Conservation (phyloP, 768 basidiomycete genomes). For the Albatrellus ellisii region DNA sequence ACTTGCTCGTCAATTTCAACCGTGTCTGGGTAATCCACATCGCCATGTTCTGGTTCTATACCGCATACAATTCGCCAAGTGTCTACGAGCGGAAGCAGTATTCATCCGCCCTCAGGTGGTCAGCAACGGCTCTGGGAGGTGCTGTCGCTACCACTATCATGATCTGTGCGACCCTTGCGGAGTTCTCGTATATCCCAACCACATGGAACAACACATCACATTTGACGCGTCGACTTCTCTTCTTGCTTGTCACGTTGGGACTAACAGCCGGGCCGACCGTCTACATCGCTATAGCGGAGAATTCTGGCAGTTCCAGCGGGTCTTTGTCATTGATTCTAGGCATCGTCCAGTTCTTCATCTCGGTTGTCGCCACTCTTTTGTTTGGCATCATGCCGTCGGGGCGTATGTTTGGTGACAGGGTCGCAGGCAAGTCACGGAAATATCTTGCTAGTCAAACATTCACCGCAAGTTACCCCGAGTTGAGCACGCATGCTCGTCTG, state of each 20-base stretch:
- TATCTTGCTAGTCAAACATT: slow-evolving; percentile 98
- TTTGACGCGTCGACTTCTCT: slow-evolving; percentile 80
- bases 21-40: slow-evolving; percentile 98
- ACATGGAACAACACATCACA: slow-evolving; percentile 99
- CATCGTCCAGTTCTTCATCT: slow-evolving; percentile 93
- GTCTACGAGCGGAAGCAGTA: slow-evolving; percentile 50
- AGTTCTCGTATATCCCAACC: slow-evolving; percentile 95
- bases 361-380: slow-evolving; percentile 71
- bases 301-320: slow-evolving; percentile 35
- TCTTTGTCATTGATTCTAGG: slow-evolving; percentile 82
- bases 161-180: slow-evolving; percentile 86
- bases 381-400: slow-evolving; percentile 93
- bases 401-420: slow-evolving; percentile 97
- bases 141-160: slow-evolving; percentile 94
- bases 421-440: slow-evolving; percentile 89
- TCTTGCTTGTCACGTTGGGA: slow-evolving; percentile 81
- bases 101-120: slow-evolving; percentile 79
- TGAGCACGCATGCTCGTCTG: slow-evolving; percentile 50
- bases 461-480: slow-evolving; percentile 83
- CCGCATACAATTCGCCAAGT: slow-evolving; percentile 82
- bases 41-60: slow-evolving; percentile 93
- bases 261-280: slow-evolving; percentile 89
- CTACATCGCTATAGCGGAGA: slow-evolving; percentile 83
- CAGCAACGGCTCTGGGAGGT: slow-evolving; percentile 87
- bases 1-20: slow-evolving; percentile 98